A percentile compares a stretch with the other conserved stretches of the same genome.
Conservation (phyloP, 371 early-diverging fungal genomes). For the Apophysomyces sp. region DNA sequence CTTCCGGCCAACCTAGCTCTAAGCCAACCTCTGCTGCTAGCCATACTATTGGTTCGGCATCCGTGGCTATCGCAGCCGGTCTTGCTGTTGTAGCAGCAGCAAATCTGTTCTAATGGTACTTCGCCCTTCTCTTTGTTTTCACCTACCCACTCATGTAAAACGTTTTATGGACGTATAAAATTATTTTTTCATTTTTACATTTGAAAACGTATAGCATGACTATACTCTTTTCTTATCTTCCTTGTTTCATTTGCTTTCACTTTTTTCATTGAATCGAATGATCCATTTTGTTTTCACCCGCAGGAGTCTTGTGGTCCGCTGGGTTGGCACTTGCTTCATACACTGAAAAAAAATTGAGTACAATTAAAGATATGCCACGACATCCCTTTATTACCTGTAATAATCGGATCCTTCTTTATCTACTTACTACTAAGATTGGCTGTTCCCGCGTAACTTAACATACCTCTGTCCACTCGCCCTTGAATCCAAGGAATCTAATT, state of each 20-base stretch:
- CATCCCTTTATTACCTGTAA: slow-evolving; percentile 17
- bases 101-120: neutral
- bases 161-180: neutral
- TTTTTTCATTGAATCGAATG: slow-evolving; percentile 42
- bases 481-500: slow-evolving; percentile 82
- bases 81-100: neutral
- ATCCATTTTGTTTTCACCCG: slow-evolving; percentile 33
- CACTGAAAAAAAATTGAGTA: slow-evolving; percentile 30
- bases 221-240: no score
- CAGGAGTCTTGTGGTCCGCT: slow-evolving; percentile 75
- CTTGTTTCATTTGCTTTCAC: no score
- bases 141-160: neutral
- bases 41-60: neutral
- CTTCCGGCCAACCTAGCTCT: neutral
- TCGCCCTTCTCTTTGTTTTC: no score
- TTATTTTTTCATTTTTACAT: no score
- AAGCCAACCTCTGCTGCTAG: neutral
- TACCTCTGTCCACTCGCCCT: slow-evolving; percentile 89
- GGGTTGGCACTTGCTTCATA: slow-evolving; percentile 86
- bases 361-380: no score
- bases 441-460: neutral
- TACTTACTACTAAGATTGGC: slow-evolving; percentile 15
- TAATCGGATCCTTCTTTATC: slow-evolving; percentile 79
- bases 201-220: neutral
- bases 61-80: neutral